Percentiles rank a stretch among this genome's conserved stretches.
Evolutionary conservation across 2,329 filamentous ascomycete species (phyloP).

Genomic region (Tolypocladium tropicale): DNA sequence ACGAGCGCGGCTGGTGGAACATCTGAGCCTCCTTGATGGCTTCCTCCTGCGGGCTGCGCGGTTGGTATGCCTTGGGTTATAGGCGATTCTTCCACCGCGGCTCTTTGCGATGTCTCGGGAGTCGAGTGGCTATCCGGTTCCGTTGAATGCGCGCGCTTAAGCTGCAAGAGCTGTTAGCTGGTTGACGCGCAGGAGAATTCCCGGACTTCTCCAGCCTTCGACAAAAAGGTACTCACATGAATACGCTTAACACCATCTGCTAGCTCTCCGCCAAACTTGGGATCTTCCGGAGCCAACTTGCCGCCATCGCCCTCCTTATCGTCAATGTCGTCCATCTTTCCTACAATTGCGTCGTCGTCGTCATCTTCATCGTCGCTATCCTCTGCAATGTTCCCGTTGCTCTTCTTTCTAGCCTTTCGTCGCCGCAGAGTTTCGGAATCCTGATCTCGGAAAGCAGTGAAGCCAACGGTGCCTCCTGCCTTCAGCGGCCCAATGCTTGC

Average conservation of each 20-base stretch:
- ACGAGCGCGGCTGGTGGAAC: slow-evolving; percentile 32
- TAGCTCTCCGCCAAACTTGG: slow-evolving; percentile 61
- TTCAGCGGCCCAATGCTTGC: slow-evolving; percentile 76
- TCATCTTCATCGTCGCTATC: slow-evolving; percentile 70
- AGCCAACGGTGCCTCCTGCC: slow-evolving; percentile 78
- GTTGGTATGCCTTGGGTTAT: slow-evolving; percentile 6
- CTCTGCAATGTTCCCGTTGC: slow-evolving; percentile 54
- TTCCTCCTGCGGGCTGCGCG: slow-evolving; percentile 12
- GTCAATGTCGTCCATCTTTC: slow-evolving; percentile 54
- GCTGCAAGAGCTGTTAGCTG: slow-evolving; percentile 32
- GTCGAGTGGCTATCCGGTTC: slow-evolving; percentile 46
- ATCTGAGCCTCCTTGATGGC: slow-evolving; percentile 19
- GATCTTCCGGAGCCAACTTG: slow-evolving; percentile 60
- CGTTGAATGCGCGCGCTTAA: slow-evolving; percentile 70
- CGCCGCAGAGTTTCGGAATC: slow-evolving; percentile 44
- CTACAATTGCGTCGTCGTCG: slow-evolving; percentile 47
- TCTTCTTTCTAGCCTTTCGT: slow-evolving; percentile 49
- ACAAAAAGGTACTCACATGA: slow-evolving; percentile 44
- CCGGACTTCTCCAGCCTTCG: too few relatives aligned
- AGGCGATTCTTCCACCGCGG: slow-evolving; percentile 34
- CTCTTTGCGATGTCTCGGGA: slow-evolving; percentile 23
- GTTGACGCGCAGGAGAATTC: too few relatives aligned
- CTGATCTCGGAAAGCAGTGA: slow-evolving; percentile 74
- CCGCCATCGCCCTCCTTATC: slow-evolving; percentile 49
- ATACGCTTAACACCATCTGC: slow-evolving; percentile 76